These are phyloP conservation scores for Paramecium biaurelia DNA, from an alignment of 73 alveolate genomes.

Conservation along the genomic window DNA sequence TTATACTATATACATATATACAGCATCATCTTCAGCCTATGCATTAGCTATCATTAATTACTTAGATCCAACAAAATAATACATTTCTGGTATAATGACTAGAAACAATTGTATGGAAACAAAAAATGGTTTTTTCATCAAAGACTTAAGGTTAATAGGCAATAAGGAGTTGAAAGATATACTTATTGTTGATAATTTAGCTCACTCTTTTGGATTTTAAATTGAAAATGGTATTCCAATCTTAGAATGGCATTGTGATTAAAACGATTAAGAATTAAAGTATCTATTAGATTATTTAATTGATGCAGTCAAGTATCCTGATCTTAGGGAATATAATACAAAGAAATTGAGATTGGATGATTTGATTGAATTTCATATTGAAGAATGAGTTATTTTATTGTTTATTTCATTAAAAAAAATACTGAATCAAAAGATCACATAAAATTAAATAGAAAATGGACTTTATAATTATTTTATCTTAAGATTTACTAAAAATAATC, in stretches of 20 bases:
- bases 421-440: background rate
- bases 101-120: conserved; percentile 90
- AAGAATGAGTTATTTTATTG: conserved; percentile 7
- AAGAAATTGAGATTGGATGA: background rate
- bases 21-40: conserved; percentile 93
- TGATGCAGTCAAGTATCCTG: conserved; percentile 44
- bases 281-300: conserved; percentile 71
- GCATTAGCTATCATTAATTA: conserved; percentile 91
- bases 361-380: background rate
- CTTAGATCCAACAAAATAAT: conserved; percentile 86
- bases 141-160: conserved; percentile 88
- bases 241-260: conserved; percentile 74
- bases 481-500: no score
- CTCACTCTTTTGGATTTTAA: conserved; percentile 86
- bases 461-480: no score
- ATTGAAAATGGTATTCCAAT: conserved; percentile 90
- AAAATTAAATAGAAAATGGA: no score
- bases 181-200: conserved; percentile 92
- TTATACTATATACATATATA: conserved; percentile 83
- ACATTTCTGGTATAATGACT: conserved; percentile 80
- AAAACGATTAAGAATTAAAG: conserved; percentile 78
- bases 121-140: conserved; percentile 88
- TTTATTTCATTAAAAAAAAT: background rate
- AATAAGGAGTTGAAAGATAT: conserved; percentile 82
- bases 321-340: conserved; percentile 56